Conservation (phyloP, 2,329 filamentous ascomycete genomes). For the Aspergillus latus region DNA sequence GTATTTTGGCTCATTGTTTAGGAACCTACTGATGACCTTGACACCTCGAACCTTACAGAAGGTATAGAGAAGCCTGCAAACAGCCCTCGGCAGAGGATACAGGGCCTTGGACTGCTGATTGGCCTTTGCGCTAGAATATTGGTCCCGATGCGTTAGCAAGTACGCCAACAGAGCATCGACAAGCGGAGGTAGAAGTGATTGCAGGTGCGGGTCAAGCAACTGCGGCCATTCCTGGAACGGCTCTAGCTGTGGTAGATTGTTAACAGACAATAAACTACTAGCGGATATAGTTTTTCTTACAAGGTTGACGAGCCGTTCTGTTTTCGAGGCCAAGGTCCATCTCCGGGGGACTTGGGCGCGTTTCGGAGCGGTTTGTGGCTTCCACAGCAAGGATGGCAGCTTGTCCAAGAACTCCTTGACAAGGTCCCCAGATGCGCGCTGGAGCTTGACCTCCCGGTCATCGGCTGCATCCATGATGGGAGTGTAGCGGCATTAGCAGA, state of each 20-base stretch:
- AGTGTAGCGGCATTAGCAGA: background rate
- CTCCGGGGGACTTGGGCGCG: conserved; percentile 35
- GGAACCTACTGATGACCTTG: conserved; percentile 86
- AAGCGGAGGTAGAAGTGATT: conserved; percentile 70
- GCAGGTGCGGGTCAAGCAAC: conserved; percentile 80
- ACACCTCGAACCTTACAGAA: conserved; percentile 93
- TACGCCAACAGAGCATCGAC: conserved; percentile 73
- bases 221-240: conserved; percentile 95
- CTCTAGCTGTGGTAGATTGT: conserved; percentile 58
- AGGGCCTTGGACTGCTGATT: conserved; percentile 39
- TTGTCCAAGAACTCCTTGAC: conserved; percentile 44
- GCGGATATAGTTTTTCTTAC: conserved; percentile 28
- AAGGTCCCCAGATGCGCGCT: conserved; percentile 47
- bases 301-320: conserved; percentile 40
- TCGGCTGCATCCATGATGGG: conserved; percentile 46
- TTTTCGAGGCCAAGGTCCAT: conserved; percentile 40
- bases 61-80: conserved; percentile 78
- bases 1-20: conserved; percentile 85
- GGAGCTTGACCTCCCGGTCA: conserved; percentile 48
- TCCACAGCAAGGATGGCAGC: conserved; percentile 46
- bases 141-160: conserved; percentile 47
- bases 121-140: conserved; percentile 38
- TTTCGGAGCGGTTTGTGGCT: conserved; percentile 25
- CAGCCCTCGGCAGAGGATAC: conserved; percentile 63
- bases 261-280: background rate